phyloP scores from a whole-genome alignment of 1,139 yeast species.

The Saccharomycopsis phalli region DNA sequence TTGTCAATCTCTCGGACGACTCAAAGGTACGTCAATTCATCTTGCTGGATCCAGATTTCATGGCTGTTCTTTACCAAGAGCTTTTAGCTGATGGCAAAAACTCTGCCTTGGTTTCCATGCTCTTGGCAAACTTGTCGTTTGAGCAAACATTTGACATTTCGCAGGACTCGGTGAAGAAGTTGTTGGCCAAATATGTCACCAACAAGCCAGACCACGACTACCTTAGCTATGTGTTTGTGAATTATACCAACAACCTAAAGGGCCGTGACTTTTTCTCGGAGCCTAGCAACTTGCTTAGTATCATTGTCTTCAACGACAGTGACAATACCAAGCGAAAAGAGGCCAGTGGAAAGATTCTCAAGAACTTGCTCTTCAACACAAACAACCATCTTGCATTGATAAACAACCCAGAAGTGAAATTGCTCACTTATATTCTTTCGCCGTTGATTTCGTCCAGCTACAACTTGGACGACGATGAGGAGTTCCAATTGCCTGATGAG shows the following conservation, averaged over 20 bases:
- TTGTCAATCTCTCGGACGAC: conserved; percentile 78
- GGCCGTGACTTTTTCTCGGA: conserved; percentile 75
- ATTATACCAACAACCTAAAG: conserved; percentile 61
- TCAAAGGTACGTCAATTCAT: conserved; percentile 47
- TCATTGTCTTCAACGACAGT: conserved; percentile 42
- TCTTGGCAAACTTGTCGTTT: conserved; percentile 62
- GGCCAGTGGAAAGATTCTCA: conserved; percentile 89
- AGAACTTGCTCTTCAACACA: conserved; percentile 79
- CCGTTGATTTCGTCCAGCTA: conserved; percentile 77
- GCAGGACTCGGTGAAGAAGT: conserved; percentile 59
- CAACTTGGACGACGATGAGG: conserved; percentile 70
- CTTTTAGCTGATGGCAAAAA: conserved; percentile 52
- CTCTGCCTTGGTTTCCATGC: conserved; percentile 78
- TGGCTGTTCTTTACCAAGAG: conserved; percentile 45
- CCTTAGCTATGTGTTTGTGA: conserved; percentile 83
- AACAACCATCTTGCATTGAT: conserved; percentile 55
- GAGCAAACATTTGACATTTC: conserved; percentile 29
- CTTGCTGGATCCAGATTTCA: conserved; percentile 53
- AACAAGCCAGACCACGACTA: conserved; percentile 72
- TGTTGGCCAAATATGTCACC: conserved; percentile 85
- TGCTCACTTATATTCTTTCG: conserved; percentile 71
- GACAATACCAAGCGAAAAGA: conserved; percentile 60
- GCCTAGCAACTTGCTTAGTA: conserved; percentile 71
- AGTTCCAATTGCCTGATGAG: conserved; percentile 83
- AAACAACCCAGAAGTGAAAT: conserved; percentile 53